Base-by-base conservation (phyloP, 805 yeast species). In the Candida verbasci region DNA sequence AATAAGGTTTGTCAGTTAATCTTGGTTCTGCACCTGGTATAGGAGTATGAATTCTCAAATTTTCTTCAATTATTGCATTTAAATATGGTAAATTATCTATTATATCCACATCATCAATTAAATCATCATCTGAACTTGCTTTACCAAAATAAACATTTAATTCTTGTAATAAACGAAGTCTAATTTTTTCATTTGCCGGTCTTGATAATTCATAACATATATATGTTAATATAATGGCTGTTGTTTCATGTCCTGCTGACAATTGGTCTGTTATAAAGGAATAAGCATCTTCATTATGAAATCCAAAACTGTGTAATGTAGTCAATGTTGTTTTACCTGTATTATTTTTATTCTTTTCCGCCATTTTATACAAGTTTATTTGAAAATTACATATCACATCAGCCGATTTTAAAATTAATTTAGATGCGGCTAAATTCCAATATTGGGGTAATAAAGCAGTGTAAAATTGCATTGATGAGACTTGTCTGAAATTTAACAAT, bases 241-340 rank as follows among this genome's bases (percentile, higher is more conserved):
- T 80, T 4, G 89, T 82, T 49, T 81, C 83, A 50, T 82, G 88
- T 3, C 89, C 89, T 0, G 89, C 89, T 31, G 82, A 80, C 25
- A 81, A 68, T 51, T 82, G 86, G 49, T 82, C 89, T 30, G 73
- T 55, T 14, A 67, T 43, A 39, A 65, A 62, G 1, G 69, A 55
- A 45, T 65, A 66, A 2, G 72, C 71, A 31, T 52, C 39, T 22
- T 52, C 48, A 3, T 65, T 68, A 6, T 34, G 37, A 21, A 57
- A 43, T 1, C 69, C 69, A 34, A 49, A 49, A 33, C 49, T 52
- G 25, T 60, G 58, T 33, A 67, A 49, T 4, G 62, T 47, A 39
- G 62, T 63, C 25, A 67, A 49, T 3, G 70, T 62, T 5, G 64
- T 54, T 35, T 57, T 56, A 28, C 52, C 49, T n/a, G n/a, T n/a